Conservation (phyloP, 2,329 filamentous ascomycete genomes). For the Tetracladium maxilliforme region DNA sequence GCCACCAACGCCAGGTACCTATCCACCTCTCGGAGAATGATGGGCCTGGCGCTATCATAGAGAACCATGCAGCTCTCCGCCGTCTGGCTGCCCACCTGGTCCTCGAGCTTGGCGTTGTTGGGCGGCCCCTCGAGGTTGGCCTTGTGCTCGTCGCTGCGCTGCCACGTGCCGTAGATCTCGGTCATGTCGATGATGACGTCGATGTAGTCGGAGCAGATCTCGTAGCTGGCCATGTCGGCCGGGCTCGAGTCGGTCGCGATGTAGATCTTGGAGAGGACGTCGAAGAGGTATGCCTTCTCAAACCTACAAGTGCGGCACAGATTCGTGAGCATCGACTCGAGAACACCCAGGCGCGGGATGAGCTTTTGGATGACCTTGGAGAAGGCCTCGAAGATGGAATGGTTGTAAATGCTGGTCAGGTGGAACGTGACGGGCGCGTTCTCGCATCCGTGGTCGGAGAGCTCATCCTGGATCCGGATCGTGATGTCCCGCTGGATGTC, state of each 20-base stretch:
- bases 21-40: conserved; percentile 56
- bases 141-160: conserved; percentile 37
- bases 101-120: conserved; percentile 45
- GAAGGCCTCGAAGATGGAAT: conserved; percentile 96
- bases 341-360: conserved; percentile 79
- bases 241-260: conserved; percentile 91
- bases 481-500: conserved; percentile 96
- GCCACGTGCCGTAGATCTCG: conserved; percentile 86
- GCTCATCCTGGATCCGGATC: conserved; percentile 89
- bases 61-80: conserved; percentile 56
- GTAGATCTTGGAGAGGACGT: conserved; percentile 96
- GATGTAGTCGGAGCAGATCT: conserved; percentile 97
- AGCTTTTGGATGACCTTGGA: conserved; percentile 97
- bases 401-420: conserved; percentile 95
- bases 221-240: conserved; percentile 89
- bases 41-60: conserved; percentile 43
- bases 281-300: conserved; percentile 96
- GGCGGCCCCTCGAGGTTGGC: conserved; percentile 41
- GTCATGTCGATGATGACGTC: conserved; percentile 96
- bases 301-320: conserved; percentile 88
- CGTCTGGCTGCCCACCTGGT: conserved; percentile 50
- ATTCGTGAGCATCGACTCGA: conserved; percentile 89
- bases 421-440: conserved; percentile 92
- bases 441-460: conserved; percentile 84
- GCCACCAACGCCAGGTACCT: conserved; percentile 69